Percentiles rank a stretch among this genome's conserved stretches.
These are phyloP conservation scores for Metarhizium rileyi DNA, from an alignment of 2,329 filamentous ascomycete genomes.

Conservation along the genomic window DNA sequence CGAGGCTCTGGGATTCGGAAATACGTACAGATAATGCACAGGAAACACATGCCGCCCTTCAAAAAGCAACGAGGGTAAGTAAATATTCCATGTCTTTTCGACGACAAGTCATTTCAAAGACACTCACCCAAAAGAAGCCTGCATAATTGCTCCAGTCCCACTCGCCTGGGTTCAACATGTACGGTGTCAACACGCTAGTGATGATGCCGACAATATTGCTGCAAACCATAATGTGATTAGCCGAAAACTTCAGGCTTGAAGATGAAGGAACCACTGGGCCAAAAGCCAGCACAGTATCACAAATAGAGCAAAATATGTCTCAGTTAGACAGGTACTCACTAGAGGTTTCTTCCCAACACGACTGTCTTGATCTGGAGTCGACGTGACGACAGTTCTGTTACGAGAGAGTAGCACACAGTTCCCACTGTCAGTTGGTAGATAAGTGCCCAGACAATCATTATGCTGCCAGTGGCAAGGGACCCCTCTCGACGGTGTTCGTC, in stretches of 20 bases:
- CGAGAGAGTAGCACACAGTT: conserved; percentile 82
- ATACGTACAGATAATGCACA: conserved; percentile 66
- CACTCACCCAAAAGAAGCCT: conserved; percentile 73
- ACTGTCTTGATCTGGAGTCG: conserved; percentile 87
- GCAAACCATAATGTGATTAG: not conserved
- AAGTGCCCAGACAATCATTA: conserved; percentile 77
- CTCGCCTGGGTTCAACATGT: conserved; percentile 80
- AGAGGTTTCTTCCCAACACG: conserved; percentile 71
- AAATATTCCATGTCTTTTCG: not conserved
- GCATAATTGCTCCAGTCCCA: conserved; percentile 87
- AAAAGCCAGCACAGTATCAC: not conserved
- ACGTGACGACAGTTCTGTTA: conserved; percentile 73
- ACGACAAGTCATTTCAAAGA: not conserved
- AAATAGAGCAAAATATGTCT: not conserved
- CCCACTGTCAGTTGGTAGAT: conserved; percentile 82
- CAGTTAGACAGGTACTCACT: conserved; percentile 32
- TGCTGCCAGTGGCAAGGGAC: conserved; percentile 69
- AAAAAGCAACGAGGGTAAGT: not conserved
- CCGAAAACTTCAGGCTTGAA: not conserved
- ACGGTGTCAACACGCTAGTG: conserved; percentile 73
- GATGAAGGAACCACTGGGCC: not conserved
- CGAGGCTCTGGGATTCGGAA: conserved; percentile 57
- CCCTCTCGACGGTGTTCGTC: conserved; percentile 45
- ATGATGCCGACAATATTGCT: conserved; percentile 75
- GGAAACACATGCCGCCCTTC: conserved; percentile 63